These are phyloP conservation scores for Centaurea solstitialis DNA, from an alignment of 129 eudicot genomes.

Conservation along the genomic window DNA sequence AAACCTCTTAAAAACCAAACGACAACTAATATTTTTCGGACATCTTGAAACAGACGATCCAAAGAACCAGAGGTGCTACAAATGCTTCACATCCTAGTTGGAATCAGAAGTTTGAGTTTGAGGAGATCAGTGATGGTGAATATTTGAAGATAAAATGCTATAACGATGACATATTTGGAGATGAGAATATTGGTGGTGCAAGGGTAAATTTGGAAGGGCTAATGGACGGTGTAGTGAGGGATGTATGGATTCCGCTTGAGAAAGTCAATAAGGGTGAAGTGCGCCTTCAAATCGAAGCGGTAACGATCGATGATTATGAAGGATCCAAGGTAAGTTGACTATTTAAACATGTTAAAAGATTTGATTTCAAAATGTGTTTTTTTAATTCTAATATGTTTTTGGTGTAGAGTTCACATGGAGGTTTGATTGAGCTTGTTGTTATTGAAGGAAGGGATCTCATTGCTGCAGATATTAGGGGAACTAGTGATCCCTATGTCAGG, in stretches of 20 bases:
- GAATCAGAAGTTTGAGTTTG: constrained; percentile 93
- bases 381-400: background rate
- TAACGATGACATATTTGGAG: constrained; percentile 70
- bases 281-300: constrained; percentile 73
- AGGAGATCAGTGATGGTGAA: constrained; percentile 81
- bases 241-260: constrained; percentile 87
- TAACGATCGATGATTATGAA: constrained; percentile 46
- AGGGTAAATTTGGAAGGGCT: constrained; percentile 92
- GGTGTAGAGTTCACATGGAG: constrained; percentile 59
- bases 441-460: constrained; percentile 89
- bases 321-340: constrained; percentile 42
- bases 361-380: background rate
- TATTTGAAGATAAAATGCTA: constrained; percentile 78
- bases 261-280: constrained; percentile 91
- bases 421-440: constrained; percentile 82
- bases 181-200: constrained; percentile 93
- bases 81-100: constrained; percentile 64
- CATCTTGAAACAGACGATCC: constrained; percentile 45
- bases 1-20: too few species aligned
- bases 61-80: constrained; percentile 59
- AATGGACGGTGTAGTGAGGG: constrained; percentile 72
- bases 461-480: constrained; percentile 96
- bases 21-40: background rate
- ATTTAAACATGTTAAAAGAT: too few species aligned
- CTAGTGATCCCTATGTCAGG: constrained; percentile 96